Conservation (phyloP, 2,329 filamentous ascomycete species). For the Cytospora leucostoma region DNA sequence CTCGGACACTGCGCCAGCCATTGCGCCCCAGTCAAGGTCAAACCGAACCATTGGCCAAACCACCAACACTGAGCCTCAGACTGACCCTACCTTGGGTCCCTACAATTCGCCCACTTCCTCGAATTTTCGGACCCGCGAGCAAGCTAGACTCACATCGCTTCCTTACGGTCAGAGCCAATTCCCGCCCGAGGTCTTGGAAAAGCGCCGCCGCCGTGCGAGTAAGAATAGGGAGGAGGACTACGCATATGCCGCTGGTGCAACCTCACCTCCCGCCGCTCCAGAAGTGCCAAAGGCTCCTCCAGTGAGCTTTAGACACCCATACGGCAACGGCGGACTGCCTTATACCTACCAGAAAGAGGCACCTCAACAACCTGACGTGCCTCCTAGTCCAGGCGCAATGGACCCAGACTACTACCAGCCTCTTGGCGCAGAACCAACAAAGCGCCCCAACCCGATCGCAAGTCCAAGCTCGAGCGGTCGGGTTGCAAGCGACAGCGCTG, state of each 20-base stretch:
- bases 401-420: constrained; percentile 38
- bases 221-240: constrained; percentile 45
- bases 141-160: constrained; percentile 61
- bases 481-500: constrained; percentile 32
- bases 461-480: constrained; percentile 28
- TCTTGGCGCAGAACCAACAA: constrained; percentile 29
- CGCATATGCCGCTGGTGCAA: constrained; percentile 39
- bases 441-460: constrained; percentile 15
- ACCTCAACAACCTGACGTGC: constrained; percentile 32
- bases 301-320: constrained; percentile 55
- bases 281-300: constrained; percentile 63
- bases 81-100: constrained; percentile 61
- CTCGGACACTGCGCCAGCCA: constrained; percentile 34
- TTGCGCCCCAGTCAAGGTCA: constrained; percentile 46
- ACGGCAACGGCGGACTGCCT: constrained; percentile 41
- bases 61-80: constrained; percentile 54
- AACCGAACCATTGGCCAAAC: constrained; percentile 60
- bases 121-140: constrained; percentile 52
- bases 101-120: constrained; percentile 56
- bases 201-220: constrained; percentile 45
- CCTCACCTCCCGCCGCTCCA: constrained; percentile 52
- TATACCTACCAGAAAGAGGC: constrained; percentile 36
- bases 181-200: constrained; percentile 47
- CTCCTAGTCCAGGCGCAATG: constrained; percentile 32
- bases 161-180: constrained; percentile 48